Evolutionary conservation across 805 yeast genomes (phyloP), one percentile per base, ranked within the genome.

Genomic region (Candida arabinofermentans): DNA sequence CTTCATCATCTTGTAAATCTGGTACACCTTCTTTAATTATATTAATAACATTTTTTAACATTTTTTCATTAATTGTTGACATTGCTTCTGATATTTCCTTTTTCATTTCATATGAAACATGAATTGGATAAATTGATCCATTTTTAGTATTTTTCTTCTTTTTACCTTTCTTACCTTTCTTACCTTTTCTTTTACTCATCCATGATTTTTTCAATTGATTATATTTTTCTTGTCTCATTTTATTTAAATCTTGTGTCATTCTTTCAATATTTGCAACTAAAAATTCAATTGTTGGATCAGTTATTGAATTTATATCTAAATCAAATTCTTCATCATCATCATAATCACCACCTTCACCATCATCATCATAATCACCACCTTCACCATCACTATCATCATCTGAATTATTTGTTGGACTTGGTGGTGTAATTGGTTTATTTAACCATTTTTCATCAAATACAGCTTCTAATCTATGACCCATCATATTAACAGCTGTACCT

Each of bases 91-190:
- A 79, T 44, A 93, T 81, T 61, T 88, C 93, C 60, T 87, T 86
- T 75, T 93, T 93, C 98, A 91, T 91, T 58, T 90, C 98, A 60
- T 87, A 93, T 0, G 96, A 86, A 40, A 91, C 88, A 40, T 61
- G 64, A 12, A 64, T 57, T 41, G 67, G 66, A 37, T 62, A 61
- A 19, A 57, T 42, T n/a, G n/a, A n/a, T n/a, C 41, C 45, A 41
- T 42, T 43, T 41, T 46, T 45, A 41, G 40, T 41, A 30, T 36
- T 31, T 33, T 55, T 55, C 24, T 52, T 50, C 23, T 48, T 50
- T 35, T 51, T 55, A 21, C 50, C 48, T 3, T 54, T 53, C 49
- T 67, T 69, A 56, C 67, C 68, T 14, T 65, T 54, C 53, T 61
- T 65, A 47, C 64, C 63, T 52, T 64, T 66, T 58, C 65, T 72